These are phyloP conservation scores for Larix kaempferi DNA, from an alignment of 75 land plant species.

Conservation along the genomic window DNA sequence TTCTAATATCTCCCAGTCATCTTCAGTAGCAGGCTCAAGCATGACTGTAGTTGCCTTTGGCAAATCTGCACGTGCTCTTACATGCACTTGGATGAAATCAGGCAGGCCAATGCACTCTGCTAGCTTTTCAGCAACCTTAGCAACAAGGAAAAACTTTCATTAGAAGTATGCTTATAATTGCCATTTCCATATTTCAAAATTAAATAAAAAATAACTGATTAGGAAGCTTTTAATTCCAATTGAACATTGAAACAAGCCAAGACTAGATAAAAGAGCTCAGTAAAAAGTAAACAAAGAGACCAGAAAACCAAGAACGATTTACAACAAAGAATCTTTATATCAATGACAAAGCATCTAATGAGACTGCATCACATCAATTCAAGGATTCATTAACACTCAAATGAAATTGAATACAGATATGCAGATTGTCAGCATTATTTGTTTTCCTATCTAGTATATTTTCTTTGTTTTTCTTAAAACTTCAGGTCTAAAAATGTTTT, in stretches of 20 bases:
- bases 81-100: conserved; percentile 44
- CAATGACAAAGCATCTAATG: neutral
- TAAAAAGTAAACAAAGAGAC: neutral
- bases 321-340: neutral
- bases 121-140: conserved; percentile 61
- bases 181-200: neutral
- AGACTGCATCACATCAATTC: neutral
- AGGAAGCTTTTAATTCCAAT: conserved; percentile 1
- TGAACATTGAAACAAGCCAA: neutral
- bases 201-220: neutral
- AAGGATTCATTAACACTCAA: neutral
- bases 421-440: neutral
- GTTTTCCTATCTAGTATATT: neutral
- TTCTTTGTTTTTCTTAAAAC: neutral
- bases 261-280: neutral
- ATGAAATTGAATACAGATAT: neutral
- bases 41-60: conserved; percentile 63
- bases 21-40: conserved; percentile 89
- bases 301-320: neutral
- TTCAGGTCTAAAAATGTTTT: too few species aligned
- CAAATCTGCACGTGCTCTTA: conserved; percentile 51
- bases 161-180: neutral
- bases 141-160: conserved; percentile 9
- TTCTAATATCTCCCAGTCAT: conserved; percentile 96
- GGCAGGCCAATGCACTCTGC: conserved; percentile 80